phyloP scores from a whole-genome alignment of 1,139 yeast genomes.

The Kurtzmaniella quercitrusa region DNA sequence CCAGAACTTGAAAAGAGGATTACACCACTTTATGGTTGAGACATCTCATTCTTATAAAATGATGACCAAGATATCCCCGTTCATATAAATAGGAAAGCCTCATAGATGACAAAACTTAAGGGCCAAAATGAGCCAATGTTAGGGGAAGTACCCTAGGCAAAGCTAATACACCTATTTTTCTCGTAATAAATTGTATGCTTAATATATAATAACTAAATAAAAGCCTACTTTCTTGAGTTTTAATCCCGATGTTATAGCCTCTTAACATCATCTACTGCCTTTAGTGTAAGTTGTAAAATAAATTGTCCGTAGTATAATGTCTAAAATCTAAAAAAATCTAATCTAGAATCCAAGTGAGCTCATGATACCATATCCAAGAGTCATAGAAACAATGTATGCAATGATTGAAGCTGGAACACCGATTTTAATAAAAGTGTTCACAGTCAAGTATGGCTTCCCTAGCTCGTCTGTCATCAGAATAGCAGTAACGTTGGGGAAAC shows the following conservation, averaged over 20 bases:
- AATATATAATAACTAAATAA: neutral
- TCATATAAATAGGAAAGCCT: neutral
- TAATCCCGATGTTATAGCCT: too few species aligned
- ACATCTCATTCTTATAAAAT: too few species aligned
- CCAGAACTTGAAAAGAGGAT: neutral
- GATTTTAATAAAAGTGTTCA: slow-evolving; percentile 74
- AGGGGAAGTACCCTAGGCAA: neutral
- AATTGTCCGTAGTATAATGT: neutral
- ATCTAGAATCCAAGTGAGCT: slow-evolving; percentile 43
- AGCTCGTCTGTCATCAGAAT: slow-evolving; percentile 87
- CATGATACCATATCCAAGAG: slow-evolving; percentile 77
- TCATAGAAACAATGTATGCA: slow-evolving; percentile 62
- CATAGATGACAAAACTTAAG: neutral
- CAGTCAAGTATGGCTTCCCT: slow-evolving; percentile 82
- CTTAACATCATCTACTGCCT: too few species aligned
- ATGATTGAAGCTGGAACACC: slow-evolving; percentile 85
- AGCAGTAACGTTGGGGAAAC: slow-evolving; percentile 95
- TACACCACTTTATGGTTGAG: neutral
- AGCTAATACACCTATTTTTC: neutral
- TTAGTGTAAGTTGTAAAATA: too few species aligned
- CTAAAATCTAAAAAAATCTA: neutral
- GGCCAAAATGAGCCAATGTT: neutral
- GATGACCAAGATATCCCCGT: neutral
- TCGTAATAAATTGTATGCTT: neutral
- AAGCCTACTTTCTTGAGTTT: too few species aligned